A percentile compares a stretch with the other conserved stretches of the same genome.
These are phyloP conservation scores for Atkinsonella texensis DNA, from an alignment of 2,329 filamentous ascomycete genomes.

Conservation along the genomic window DNA sequence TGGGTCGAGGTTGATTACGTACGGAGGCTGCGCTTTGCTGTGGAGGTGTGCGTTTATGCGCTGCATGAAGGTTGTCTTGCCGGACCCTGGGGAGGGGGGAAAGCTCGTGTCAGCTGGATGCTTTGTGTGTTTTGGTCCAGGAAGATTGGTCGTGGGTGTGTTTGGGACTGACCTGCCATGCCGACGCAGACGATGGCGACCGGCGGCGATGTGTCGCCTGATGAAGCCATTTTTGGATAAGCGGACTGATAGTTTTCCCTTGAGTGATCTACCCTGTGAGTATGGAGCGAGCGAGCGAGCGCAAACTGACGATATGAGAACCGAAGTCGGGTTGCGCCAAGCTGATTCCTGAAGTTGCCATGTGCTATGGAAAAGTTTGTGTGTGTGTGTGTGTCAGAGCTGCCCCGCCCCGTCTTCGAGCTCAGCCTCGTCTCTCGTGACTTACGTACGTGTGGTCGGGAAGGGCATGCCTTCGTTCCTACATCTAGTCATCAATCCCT, in stretches of 20 bases:
- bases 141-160: not conserved
- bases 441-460: too few relatives aligned
- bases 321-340: not conserved
- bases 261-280: too few relatives aligned
- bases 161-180: constrained; percentile 61
- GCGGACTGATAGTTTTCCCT: not conserved
- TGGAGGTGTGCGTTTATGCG: constrained; percentile 92
- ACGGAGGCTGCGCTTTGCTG: constrained; percentile 66
- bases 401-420: constrained; percentile 3
- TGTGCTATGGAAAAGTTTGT: not conserved
- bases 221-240: constrained; percentile 19
- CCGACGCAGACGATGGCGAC: constrained; percentile 77
- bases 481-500: too few relatives aligned
- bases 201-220: constrained; percentile 16
- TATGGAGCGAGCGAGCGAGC: too few relatives aligned
- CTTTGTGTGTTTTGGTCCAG: not conserved
- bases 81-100: constrained; percentile 54
- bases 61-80: constrained; percentile 99
- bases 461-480: not conserved
- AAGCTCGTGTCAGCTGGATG: too few relatives aligned
- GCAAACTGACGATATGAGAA: not conserved
- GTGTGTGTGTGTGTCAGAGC: constrained; percentile 4
- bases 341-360: not conserved
- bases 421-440: too few relatives aligned
- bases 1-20: constrained; percentile 94